phyloP scores from a whole-genome alignment of 1,284 basidiomycete genomes.

The Ganoderma lucidum region DNA sequence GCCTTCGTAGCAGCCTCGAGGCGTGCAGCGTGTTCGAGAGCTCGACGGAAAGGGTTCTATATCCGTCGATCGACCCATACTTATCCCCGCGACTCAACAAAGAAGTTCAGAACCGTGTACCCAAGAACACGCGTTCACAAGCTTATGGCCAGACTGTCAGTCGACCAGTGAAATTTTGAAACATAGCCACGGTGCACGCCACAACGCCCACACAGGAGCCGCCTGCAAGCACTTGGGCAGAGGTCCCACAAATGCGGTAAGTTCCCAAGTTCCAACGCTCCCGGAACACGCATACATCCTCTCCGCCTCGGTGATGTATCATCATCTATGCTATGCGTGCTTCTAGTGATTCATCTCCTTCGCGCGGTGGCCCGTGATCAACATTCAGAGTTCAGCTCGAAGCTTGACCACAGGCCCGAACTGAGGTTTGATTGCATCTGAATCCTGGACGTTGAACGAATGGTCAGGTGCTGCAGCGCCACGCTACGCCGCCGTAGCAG shows the following conservation, averaged over 20 bases:
- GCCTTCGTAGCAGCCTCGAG: constrained; percentile 8
- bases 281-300: not conserved
- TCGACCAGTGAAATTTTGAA: not conserved
- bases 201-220: constrained; percentile 11
- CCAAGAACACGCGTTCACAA: not conserved
- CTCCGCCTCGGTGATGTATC: constrained; percentile 5
- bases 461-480: not conserved
- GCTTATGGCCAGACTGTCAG: not conserved
- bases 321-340: not conserved
- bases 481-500: not conserved
- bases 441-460: not conserved
- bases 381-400: not conserved
- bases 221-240: constrained; percentile 27
- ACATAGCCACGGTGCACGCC: constrained; percentile 1
- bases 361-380: not conserved
- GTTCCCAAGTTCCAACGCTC: constrained; percentile 14
- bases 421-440: not conserved
- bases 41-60: constrained; percentile 10
- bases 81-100: not conserved
- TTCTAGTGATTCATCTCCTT: constrained; percentile 12
- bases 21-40: constrained; percentile 19
- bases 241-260: constrained; percentile 24
- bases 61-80: not conserved
- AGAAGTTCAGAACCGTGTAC: constrained; percentile 1
- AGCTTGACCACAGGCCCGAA: not conserved